These are phyloP conservation scores for Chrysophaeum taylorii DNA, from an alignment of 352 stramenopile genomes.

Conservation along the genomic window DNA sequence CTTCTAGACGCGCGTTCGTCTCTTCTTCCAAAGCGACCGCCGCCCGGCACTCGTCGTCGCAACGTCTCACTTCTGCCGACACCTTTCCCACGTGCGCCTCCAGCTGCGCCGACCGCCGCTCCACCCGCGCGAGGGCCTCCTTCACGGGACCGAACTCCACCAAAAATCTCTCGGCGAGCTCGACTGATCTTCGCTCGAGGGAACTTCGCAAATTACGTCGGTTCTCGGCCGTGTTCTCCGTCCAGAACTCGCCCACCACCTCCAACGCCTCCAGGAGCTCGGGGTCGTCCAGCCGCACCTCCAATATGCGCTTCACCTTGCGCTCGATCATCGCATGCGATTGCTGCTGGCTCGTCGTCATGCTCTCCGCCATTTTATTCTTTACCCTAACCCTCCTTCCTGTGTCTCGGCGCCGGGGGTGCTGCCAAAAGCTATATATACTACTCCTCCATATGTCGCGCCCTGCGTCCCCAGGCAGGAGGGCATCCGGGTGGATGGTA, in stretches of 20 bases:
- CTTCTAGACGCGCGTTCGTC: constrained; percentile 3
- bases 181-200: constrained; percentile 18
- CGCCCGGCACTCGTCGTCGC: constrained; percentile 12
- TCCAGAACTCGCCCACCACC: neutral
- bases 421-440: no score
- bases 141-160: constrained; percentile 16
- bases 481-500: no score
- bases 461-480: no score
- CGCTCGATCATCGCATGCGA: neutral
- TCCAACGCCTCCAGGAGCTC: constrained; percentile 3
- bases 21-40: no score
- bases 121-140: neutral
- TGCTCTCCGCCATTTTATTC: no score
- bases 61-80: neutral
- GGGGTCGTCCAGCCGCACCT: neutral
- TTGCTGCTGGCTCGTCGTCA: no score
- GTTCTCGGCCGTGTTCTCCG: constrained; percentile 19
- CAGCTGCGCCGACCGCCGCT: neutral
- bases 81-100: neutral
- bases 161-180: constrained; percentile 21
- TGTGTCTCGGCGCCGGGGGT: no score
- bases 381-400: no score
- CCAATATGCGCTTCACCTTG: neutral
- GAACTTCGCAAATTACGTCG: constrained; percentile 19
- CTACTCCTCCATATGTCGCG: no score